These are phyloP conservation scores for Pichia exigua DNA, from an alignment of 805 yeast species.

Conservation along the genomic window DNA sequence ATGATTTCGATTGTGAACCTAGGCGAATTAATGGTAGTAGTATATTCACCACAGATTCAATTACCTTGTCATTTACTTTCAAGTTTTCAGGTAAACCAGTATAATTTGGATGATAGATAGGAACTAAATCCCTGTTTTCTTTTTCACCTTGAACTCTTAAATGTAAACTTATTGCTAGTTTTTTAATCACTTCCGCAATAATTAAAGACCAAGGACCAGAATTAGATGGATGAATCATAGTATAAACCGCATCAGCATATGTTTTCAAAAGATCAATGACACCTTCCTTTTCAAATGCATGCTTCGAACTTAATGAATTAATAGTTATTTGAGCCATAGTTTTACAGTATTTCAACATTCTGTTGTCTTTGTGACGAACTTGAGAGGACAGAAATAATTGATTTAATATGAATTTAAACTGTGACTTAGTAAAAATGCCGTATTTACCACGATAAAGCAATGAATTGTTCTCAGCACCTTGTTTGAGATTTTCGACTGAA, in stretches of 20 bases:
- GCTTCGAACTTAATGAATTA: conserved; percentile 51
- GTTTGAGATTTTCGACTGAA: conserved; percentile 39
- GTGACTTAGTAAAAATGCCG: conserved; percentile 60
- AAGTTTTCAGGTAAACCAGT: conserved; percentile 19
- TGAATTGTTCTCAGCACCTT: conserved; percentile 25
- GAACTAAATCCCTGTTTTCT: conserved; percentile 25
- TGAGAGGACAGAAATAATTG: conserved; percentile 32
- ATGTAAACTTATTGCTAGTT: conserved; percentile 53
- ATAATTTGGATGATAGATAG: conserved; percentile 17
- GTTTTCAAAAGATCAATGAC: conserved; percentile 46
- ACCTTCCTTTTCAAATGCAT: conserved; percentile 33
- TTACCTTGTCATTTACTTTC: conserved; percentile 20
- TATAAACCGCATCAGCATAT: conserved; percentile 60
- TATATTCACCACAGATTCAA: conserved; percentile 24
- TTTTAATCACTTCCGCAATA: conserved; percentile 57
- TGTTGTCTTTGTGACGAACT: conserved; percentile 18
- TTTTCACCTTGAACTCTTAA: conserved; percentile 46
- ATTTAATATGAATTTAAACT: conserved; percentile 53
- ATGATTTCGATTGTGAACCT: conserved; percentile 74
- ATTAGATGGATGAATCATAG: conserved; percentile 89
- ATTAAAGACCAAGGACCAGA: conserved; percentile 79
- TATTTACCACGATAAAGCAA: conserved; percentile 35
- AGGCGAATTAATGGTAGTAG: conserved; percentile 49
- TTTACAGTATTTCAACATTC: conserved; percentile 20
- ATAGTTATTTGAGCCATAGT: conserved; percentile 39